Evolutionary conservation across 2,329 filamentous ascomycete genomes (phyloP), one percentile per base, ranked within the genome.

Genomic region (Lecanicillium sp.): DNA sequence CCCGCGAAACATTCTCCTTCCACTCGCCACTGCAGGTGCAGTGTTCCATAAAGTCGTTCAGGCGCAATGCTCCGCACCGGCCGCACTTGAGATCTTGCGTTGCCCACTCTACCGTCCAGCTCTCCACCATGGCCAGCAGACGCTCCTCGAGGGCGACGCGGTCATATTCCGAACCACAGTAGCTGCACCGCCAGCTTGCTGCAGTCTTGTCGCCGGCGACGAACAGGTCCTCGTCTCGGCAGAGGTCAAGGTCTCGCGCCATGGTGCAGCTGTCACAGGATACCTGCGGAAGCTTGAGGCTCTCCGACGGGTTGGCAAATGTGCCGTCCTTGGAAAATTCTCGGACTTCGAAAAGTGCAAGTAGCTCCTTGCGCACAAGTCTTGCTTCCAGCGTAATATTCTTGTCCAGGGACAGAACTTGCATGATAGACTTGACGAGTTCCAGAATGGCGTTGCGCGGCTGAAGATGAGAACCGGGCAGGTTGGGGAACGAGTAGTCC

Each of bases 31-130:
- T 87, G 67, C 92, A 98, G 10, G 81, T 84, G 62, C 94, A 98
- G 61, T 97, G 89, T 59, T 96, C 90, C 80, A 92, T 88, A 52
- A 97, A 94, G 54, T 96, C 90, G 57, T 95, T 97, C 29, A 86
- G 72, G 55, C 87, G 70, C 29, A 95, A 61, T 49, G 87, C 87
- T 22, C 74, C 77, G 58, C 80, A 84, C 43, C 74, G 71, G 20
- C 54, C 57, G 49, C 92, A 98, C 62, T 87, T 87, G 42, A 97
- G 63, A 59, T 98, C 92, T 64, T 97, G 90, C 25, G 82, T 86
- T 46, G 79, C 73, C 89, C 94, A 98, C 51, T 84, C 79, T 18
- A 87, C 73, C 7, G 87, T 69, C 55, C 83, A 65, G 17, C 76
- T 77, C 59, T 96, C 81, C 14, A 96, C 81, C 40, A 84, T 74